Conservation (phyloP, 768 basidiomycete species). For the Russula foetens region DNA sequence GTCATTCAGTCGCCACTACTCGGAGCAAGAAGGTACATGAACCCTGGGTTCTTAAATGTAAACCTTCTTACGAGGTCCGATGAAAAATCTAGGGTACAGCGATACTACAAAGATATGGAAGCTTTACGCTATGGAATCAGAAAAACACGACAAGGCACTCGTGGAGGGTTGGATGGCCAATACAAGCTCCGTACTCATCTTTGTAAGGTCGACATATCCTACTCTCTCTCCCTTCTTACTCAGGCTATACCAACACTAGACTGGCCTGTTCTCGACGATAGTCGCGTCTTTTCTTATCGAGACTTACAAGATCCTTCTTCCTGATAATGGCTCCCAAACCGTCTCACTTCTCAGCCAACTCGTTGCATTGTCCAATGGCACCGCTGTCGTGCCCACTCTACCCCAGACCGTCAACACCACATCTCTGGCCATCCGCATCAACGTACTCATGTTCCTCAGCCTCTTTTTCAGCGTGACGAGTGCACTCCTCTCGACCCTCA, state of each 20-base stretch:
- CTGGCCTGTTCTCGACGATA: neutral
- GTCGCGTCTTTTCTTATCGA: conserved; percentile 2
- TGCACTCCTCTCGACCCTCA: neutral
- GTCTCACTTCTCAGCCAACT: neutral
- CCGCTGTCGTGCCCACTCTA: neutral
- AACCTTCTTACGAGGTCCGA: neutral
- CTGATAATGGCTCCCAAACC: neutral
- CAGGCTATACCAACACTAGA: neutral
- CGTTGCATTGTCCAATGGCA: neutral
- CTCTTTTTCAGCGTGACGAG: conserved; percentile 6
- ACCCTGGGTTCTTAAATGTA: neutral
- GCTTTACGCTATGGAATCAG: conserved; percentile 12
- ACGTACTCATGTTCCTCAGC: conserved; percentile 12
- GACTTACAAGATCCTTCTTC: conserved; percentile 11
- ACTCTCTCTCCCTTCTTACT: neutral
- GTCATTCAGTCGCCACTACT: neutral
- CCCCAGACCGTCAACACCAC: neutral
- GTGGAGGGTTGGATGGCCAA: conserved; percentile 11
- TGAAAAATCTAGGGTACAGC: neutral
- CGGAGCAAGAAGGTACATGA: neutral
- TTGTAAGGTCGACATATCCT: neutral
- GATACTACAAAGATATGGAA: conserved; percentile 4
- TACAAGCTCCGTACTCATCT: conserved; percentile 13
- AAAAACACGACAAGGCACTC: conserved; percentile 4
- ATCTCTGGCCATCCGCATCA: neutral